Evolutionary conservation across 805 yeast genomes (phyloP).

Genomic region (Pichia exigua): DNA sequence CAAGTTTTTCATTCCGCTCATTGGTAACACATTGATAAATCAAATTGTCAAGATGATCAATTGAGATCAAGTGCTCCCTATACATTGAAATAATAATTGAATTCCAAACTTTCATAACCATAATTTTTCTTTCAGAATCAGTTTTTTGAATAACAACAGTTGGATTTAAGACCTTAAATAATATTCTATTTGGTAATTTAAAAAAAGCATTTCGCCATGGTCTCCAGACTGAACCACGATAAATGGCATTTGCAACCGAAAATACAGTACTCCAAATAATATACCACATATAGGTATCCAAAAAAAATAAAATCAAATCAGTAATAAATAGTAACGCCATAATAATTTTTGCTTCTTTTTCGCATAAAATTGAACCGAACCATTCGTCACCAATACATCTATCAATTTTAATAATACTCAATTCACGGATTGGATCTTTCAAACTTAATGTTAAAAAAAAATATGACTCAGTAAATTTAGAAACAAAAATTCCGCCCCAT

Average conservation of each 20-base stretch:
- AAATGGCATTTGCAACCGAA: conserved; percentile 58
- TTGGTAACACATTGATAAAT: conserved; percentile 44
- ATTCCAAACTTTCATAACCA: conserved; percentile 74
- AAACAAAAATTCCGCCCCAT: conserved; percentile 59
- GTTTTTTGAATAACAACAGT: conserved; percentile 25
- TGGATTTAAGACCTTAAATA: conserved; percentile 56
- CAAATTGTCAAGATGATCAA: conserved; percentile 63
- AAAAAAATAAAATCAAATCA: conserved; percentile 61
- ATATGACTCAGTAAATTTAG: conserved; percentile 71
- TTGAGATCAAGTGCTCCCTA: conserved; percentile 66
- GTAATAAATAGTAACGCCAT: conserved; percentile 47
- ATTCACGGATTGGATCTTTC: conserved; percentile 65
- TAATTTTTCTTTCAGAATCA: conserved; percentile 38
- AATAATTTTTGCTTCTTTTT: conserved; percentile 48
- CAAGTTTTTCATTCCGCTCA: conserved; percentile 31
- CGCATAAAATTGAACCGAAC: conserved; percentile 47
- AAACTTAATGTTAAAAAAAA: conserved; percentile 67
- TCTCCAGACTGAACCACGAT: conserved; percentile 77
- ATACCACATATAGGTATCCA: conserved; percentile 83
- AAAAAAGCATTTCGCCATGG: conserved; percentile 83
- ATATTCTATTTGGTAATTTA: conserved; percentile 67
- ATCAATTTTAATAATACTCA: conserved; percentile 45
- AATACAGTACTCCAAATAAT: conserved; percentile 71
- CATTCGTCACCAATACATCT: conserved; percentile 56
- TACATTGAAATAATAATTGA: conserved; percentile 78